These are phyloP conservation scores for Fagus crenata DNA, from an alignment of 306 rosid species.

Conservation along the genomic window DNA sequence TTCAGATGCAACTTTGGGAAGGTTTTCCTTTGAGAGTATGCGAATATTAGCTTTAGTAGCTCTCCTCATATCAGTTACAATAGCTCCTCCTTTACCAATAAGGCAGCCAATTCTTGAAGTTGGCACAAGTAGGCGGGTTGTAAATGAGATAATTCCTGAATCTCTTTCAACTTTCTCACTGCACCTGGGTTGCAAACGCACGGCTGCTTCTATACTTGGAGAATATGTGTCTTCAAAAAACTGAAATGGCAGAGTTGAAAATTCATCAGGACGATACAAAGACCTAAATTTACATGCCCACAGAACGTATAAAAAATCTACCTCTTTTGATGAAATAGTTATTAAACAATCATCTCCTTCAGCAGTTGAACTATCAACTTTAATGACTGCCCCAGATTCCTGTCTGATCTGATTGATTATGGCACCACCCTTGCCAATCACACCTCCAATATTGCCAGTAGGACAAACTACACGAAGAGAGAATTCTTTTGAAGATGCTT, in stretches of 20 bases:
- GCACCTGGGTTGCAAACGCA: slow-evolving; percentile 95
- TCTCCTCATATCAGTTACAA: slow-evolving; percentile 93
- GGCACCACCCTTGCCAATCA: slow-evolving; percentile 95
- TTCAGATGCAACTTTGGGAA: slow-evolving; percentile 90
- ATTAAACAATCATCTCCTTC: slow-evolving; percentile 91
- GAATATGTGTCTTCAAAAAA: slow-evolving; percentile 82
- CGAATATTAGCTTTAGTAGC: slow-evolving; percentile 89
- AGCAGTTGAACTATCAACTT: slow-evolving; percentile 87
- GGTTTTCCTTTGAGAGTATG: slow-evolving; percentile 77
- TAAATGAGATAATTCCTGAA: slow-evolving; percentile 89
- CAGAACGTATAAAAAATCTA: slow-evolving; percentile 30
- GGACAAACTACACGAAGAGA: slow-evolving; percentile 86
- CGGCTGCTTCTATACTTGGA: slow-evolving; percentile 84
- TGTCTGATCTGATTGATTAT: slow-evolving; percentile 94
- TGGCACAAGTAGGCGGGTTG: slow-evolving; percentile 89
- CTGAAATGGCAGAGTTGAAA: slow-evolving; percentile 44
- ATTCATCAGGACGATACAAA: slow-evolving; percentile 22
- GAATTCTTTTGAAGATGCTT: slow-evolving; percentile 76
- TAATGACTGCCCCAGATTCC: slow-evolving; percentile 86
- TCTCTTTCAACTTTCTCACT: slow-evolving; percentile 95
- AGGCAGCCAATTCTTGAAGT: slow-evolving; percentile 97
- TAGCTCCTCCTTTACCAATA: slow-evolving; percentile 96
- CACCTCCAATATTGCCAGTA: slow-evolving; percentile 86
- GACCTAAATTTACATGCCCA: neutral
- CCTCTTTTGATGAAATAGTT: slow-evolving; percentile 86